Evolutionary conservation across 2,329 filamentous ascomycete species (phyloP), one percentile per base, ranked within the genome.

Genomic region (Pyrenophora teres): DNA sequence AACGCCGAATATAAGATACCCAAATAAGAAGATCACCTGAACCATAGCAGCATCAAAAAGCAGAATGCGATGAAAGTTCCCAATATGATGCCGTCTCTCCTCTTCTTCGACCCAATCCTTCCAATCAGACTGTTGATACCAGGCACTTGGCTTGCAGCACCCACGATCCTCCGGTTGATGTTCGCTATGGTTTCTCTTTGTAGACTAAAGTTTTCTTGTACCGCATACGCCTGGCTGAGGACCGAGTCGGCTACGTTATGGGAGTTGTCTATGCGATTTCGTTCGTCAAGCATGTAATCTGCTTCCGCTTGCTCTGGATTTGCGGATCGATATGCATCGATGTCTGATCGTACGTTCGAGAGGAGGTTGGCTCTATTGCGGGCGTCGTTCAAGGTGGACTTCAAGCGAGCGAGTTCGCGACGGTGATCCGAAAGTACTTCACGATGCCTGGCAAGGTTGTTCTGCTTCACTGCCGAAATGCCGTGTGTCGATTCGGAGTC

Each of bases 281-380:
- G 84, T 81, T 99, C 94, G 65, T 90, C 88, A 23, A 99, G 83
- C 92, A 99, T 97, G 79, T 97, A 99, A 55, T 99, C 93, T 40
- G 91, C 91, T 77, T 97, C 94, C 47, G 87, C 89, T 2, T 86
- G 86, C 63, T 85, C 89, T 7, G 90, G 90, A 71, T 96, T 94
- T 50, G 84, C 85, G 42, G 87, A 84, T 47, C 89, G 89, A 78
- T 96, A 97, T 47, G 90, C 87, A 73, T 91, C 84, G 74, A 97
- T 97, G 73, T 99, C 94, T 66, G 88, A 89, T 57, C 91, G 89
- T 41, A 99, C 92, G 68, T 91, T 94, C 46, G 87, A 88, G 49
- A 99, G 85, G 27, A 99, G 85, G 74, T 97, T 96, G 50, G 90
- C 89, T 60, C 92, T 87, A 74, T 95, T 87, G 68, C 94, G 89